These are phyloP conservation scores for Mycena chlorophos DNA, from an alignment of 768 basidiomycete genomes.

Conservation along the genomic window DNA sequence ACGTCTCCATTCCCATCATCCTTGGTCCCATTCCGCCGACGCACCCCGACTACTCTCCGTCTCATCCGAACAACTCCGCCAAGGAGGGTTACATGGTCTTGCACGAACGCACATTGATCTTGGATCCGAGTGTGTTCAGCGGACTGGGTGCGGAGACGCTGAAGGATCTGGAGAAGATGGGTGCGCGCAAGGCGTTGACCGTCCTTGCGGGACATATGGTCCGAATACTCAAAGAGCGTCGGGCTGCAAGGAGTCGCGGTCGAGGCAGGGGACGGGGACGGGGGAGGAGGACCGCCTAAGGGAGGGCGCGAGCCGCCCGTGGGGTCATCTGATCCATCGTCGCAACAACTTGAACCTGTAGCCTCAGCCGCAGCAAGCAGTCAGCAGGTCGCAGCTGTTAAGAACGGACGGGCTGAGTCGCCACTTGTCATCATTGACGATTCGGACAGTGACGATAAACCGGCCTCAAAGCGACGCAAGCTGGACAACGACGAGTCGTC, in stretches of 20 bases:
- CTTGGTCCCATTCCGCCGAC: constrained; percentile 70
- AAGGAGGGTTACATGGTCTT: constrained; percentile 71
- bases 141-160: constrained; percentile 73
- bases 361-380: not conserved
- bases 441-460: constrained; percentile 51
- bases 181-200: constrained; percentile 77
- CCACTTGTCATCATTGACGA: constrained; percentile 68
- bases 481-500: constrained; percentile 33
- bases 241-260: constrained; percentile 42
- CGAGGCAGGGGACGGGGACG: constrained; percentile 40
- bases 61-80: constrained; percentile 48
- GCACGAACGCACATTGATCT: constrained; percentile 79
- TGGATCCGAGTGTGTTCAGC: constrained; percentile 84
- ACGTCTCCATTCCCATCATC: constrained; percentile 75
- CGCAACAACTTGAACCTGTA: not conserved
- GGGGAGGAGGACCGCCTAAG: constrained; percentile 36
- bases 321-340: not conserved
- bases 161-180: constrained; percentile 73
- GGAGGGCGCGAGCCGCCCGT: constrained; percentile 22
- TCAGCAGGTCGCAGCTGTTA: constrained; percentile 17
- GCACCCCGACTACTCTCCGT: constrained; percentile 53
- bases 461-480: constrained; percentile 59
- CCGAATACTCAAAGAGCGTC: constrained; percentile 74
- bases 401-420: constrained; percentile 39
- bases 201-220: constrained; percentile 86